phyloP scores from a whole-genome alignment of 2,329 filamentous ascomycete genomes.

The Ceratocystis destructans region DNA sequence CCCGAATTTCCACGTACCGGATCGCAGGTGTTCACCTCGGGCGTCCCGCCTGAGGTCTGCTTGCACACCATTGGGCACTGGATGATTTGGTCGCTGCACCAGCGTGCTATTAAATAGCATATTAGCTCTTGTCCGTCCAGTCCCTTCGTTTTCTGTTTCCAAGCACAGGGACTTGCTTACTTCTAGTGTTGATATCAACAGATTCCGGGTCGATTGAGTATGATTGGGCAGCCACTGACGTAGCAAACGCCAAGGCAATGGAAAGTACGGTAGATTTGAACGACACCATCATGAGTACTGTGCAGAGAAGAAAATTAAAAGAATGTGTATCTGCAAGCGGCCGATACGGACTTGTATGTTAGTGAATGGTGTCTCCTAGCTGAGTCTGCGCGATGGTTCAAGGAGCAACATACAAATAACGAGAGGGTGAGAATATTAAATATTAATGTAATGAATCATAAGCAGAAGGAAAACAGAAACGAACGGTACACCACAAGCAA shows the following conservation, averaged over 20 bases:
- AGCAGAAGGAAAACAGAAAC: neutral
- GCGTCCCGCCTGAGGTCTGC: constrained; percentile 40
- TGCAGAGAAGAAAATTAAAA: neutral
- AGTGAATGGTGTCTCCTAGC: neutral
- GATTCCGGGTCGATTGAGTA: constrained; percentile 48
- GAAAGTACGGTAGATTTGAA: constrained; percentile 12
- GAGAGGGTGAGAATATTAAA: neutral
- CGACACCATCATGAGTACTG: neutral
- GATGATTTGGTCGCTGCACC: constrained; percentile 50
- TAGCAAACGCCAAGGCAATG: constrained; percentile 40
- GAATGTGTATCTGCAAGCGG: neutral
- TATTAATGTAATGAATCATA: neutral
- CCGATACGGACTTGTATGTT: neutral
- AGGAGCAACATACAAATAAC: neutral
- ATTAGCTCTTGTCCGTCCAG: neutral
- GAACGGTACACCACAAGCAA: neutral
- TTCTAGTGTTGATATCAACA: constrained; percentile 39
- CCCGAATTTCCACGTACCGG: constrained; percentile 33
- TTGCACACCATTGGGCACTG: constrained; percentile 61
- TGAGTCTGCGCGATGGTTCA: neutral
- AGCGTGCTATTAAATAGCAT: constrained; percentile 34
- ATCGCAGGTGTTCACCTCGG: constrained; percentile 52
- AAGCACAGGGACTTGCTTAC: constrained; percentile 29
- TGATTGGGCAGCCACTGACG: constrained; percentile 37
- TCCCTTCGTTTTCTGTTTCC: too few species aligned